Evolutionary conservation across 139 green algal species (phyloP), one percentile per base, ranked within the genome.

Genomic region (Pseudopediastrum boryanum): DNA sequence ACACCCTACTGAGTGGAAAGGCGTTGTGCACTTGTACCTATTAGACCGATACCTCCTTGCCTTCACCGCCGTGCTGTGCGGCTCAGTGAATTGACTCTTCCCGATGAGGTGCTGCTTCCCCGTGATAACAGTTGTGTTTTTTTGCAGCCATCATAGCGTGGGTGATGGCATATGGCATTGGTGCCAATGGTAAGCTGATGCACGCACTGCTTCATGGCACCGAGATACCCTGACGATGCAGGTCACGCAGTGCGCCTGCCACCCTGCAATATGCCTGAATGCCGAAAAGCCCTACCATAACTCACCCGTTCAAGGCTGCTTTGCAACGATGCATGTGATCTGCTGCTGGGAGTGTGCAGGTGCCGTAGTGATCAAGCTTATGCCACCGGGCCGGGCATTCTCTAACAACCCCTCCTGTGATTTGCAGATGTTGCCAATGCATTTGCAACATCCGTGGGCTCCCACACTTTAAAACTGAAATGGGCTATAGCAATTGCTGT

Each of bases 391-490:
- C 56, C 9, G 10, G 9, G 56, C 56, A 23, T 8, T n/a, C 56
- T 33, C 56, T 31, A 10, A 33, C 56, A 39, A 9, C 31, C 9
- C 13, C 8, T 23, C 61, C 61, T 70, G 61, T 9, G 33, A 13
- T 43, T 36, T 23, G 39, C 71, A 64, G 78, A 88, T 44, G 74
- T 85, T 12, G 80, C 80, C 36, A 86, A 86, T 67, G 75, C 80
- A 0, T 89, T 89, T 68, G 84, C 81, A 8, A 81, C 84, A 1
- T 84, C 71, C 2, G 81, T 89, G 7, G 84, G 84, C 27, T 70
- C 71, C 29, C 73, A 75, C 19, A 79, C 71, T 21, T 41, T 79
- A 9, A 79, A 70, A 56, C 71, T 79, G 4, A 79, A 79, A 38
- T 70, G 71, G 71, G 71, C 71, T 21, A 79, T 79, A 43, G 54